phyloP scores from a whole-genome alignment of 2,329 filamentous ascomycete genomes.

The Cercospora janseana region DNA sequence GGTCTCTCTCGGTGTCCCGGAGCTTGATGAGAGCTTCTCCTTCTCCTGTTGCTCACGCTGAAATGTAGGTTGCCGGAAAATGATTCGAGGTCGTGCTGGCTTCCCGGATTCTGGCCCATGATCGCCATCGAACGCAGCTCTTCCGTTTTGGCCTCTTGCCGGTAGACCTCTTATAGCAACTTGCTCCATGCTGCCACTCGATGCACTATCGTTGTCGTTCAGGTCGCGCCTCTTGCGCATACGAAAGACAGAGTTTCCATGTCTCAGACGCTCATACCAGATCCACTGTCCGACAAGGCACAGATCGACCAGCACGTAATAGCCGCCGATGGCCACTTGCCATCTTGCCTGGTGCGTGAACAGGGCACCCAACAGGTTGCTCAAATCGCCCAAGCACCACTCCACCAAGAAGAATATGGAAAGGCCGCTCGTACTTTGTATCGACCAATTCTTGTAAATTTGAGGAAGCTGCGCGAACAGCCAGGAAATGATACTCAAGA shows the following conservation, averaged over 20 bases:
- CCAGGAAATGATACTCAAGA: slow-evolving; percentile 64
- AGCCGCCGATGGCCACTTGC: slow-evolving; percentile 64
- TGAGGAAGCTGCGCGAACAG: slow-evolving; percentile 68
- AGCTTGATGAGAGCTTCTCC: slow-evolving; percentile 28
- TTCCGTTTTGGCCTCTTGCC: slow-evolving; percentile 16
- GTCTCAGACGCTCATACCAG: slow-evolving; percentile 61
- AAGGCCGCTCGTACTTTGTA: slow-evolving; percentile 63
- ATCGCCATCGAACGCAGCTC: slow-evolving; percentile 17
- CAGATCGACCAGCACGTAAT: slow-evolving; percentile 66
- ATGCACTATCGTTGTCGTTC: slow-evolving; percentile 20
- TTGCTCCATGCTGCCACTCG: slow-evolving; percentile 28
- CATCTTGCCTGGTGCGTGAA: slow-evolving; percentile 64
- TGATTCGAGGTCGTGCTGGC: slow-evolving; percentile 29
- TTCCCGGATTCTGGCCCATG: slow-evolving; percentile 17
- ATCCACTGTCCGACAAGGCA: slow-evolving; percentile 62
- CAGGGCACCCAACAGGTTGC: slow-evolving; percentile 62
- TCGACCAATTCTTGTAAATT: slow-evolving; percentile 65
- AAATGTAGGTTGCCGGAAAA: slow-evolving; percentile 37
- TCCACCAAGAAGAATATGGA: slow-evolving; percentile 65
- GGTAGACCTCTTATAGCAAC: slow-evolving; percentile 37
- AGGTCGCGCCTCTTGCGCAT: slow-evolving; percentile 32
- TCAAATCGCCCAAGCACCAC: slow-evolving; percentile 64
- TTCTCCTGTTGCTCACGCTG: slow-evolving; percentile 28
- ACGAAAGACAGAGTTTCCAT: slow-evolving; percentile 47
- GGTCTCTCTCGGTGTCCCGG: slow-evolving; percentile 29